A percentile compares a stretch with the other conserved stretches of the same genome.
These are phyloP conservation scores for Rhazya stricta DNA, from an alignment of 257 asterid genomes.

Conservation along the genomic window DNA sequence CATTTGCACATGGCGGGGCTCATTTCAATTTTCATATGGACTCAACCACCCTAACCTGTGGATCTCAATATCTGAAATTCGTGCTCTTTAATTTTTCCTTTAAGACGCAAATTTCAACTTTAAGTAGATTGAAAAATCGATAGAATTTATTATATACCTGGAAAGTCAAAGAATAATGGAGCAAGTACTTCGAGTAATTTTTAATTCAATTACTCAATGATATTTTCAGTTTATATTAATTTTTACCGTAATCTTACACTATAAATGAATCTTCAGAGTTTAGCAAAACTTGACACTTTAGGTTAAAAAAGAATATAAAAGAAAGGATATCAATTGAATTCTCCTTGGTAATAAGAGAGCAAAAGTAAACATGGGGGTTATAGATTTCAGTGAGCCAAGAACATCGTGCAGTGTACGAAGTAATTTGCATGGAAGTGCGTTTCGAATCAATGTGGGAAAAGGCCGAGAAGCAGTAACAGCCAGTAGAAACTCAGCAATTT, in stretches of 20 bases:
- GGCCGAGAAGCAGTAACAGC: constrained; percentile 22
- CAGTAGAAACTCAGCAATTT: neutral
- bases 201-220: too few species aligned
- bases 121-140: too few species aligned
- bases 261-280: too few species aligned
- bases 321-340: too few species aligned
- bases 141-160: too few species aligned
- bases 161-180: constrained; percentile 9
- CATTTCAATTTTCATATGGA: neutral
- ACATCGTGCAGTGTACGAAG: constrained; percentile 64
- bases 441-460: constrained; percentile 39
- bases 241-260: too few species aligned
- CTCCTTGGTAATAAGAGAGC: neutral
- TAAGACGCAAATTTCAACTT: too few species aligned
- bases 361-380: constrained; percentile 18
- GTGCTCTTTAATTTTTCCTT: neutral
- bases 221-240: too few species aligned
- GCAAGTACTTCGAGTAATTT: constrained; percentile 5
- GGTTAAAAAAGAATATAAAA: too few species aligned
- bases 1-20: constrained; percentile 60
- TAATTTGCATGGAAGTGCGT: constrained; percentile 57
- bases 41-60: constrained; percentile 21
- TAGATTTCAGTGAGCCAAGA: constrained; percentile 48
- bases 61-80: neutral
- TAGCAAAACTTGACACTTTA: too few species aligned